Conservation (phyloP, 352 stramenopile genomes). For the Pythium diclinum region DNA sequence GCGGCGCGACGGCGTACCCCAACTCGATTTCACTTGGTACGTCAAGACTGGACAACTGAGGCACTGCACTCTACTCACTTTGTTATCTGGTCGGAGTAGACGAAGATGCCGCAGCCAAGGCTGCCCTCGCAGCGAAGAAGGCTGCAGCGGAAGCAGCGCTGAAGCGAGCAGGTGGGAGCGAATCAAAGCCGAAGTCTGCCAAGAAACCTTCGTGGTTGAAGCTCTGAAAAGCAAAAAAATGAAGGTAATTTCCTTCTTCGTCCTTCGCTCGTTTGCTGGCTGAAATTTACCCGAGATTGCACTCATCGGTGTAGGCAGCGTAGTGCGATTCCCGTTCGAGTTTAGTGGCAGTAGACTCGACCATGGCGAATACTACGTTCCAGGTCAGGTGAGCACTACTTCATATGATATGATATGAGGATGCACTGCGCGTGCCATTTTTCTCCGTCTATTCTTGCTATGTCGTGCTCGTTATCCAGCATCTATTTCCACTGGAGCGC, state of each 20-base stretch:
- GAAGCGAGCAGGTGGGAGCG: constrained; percentile 29
- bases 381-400: too few species aligned
- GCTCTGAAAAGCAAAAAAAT: constrained; percentile 31
- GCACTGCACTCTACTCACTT: not conserved
- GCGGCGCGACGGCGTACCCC: constrained; percentile 11
- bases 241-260: not conserved
- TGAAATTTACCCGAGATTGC: too few species aligned
- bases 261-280: too few species aligned
- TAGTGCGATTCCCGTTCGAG: too few species aligned
- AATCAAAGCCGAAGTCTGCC: constrained; percentile 31
- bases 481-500: too few species aligned
- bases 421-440: too few species aligned
- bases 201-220: constrained; percentile 83
- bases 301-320: too few species aligned
- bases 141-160: constrained; percentile 18
- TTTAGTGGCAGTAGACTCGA: too few species aligned
- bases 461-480: too few species aligned
- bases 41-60: not conserved
- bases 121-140: constrained; percentile 20
- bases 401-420: too few species aligned
- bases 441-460: too few species aligned
- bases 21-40: constrained; percentile 29
- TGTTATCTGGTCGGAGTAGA: constrained; percentile 7
- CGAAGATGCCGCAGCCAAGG: constrained; percentile 15
- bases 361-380: too few species aligned